Base-by-base conservation (phyloP, 768 basidiomycete species). In the Ramaria sp. region DNA sequence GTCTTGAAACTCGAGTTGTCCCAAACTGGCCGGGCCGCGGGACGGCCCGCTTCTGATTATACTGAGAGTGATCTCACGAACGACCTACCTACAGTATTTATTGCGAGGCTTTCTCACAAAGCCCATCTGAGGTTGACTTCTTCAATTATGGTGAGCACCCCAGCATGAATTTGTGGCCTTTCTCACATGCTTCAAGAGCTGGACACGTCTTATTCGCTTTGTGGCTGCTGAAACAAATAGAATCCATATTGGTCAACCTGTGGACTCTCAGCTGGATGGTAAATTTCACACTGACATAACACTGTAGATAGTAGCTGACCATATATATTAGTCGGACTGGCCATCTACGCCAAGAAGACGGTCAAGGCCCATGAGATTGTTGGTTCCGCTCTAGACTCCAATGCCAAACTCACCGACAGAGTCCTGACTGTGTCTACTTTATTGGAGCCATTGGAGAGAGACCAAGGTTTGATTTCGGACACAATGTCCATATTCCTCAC, bases 191-290 rank as follows among this genome's bases (percentile, higher is more conserved):
- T 22, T 34, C 13, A 60, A 86, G 82, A 74, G 78, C 76, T 91
- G 88, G 88, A 81, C 81, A 34, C 82, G 88, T 51, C 78, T 91
- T 53, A 88, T 91, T 63, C 86, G 88, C 59, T 91, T 91, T 66
- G 76, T 87, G 31, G 88, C 88, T 20, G 75, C 72, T 13, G 89
- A 91, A 71, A 89, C 87, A 0, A 74, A 77, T 6, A 74, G 78
- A 53, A 76, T 91, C 24, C 89, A 91, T 63, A 75, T 89, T 59
- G 88, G 89, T 34, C 78, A 91, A 69, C 88, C 89, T 0, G 72
- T 88, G 17, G 83, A 90, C 63, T 60, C 80, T 2, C 68, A 67
- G 41, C 73, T 86, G 37, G 88, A 91, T 63, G 79, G 88, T 19
- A 15, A 33, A 33, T 12, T 37, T 43, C 15, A 4, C 20, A 51